Evolutionary conservation across 345 rosid species (phyloP).

Genomic region (Angophora floribunda): DNA sequence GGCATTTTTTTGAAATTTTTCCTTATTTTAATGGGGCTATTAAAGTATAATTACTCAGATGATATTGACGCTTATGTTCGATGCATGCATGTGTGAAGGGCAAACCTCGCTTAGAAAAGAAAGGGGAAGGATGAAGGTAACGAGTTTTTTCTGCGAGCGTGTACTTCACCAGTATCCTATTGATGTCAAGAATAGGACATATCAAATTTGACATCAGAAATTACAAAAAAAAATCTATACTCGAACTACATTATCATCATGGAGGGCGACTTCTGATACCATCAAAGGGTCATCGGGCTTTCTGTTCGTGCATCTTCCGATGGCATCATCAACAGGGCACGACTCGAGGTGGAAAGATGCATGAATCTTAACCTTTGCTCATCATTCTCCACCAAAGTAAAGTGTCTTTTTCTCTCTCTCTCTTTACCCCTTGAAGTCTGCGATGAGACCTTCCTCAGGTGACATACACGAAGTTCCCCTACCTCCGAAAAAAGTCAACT

Average conservation of each 20-base stretch:
- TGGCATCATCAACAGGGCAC: neutral
- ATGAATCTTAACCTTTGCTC: neutral
- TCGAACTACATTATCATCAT: neutral
- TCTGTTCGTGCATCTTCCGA: neutral
- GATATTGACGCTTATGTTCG: too few species aligned
- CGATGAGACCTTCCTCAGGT: neutral
- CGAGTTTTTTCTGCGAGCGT: neutral
- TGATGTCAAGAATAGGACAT: neutral
- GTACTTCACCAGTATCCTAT: neutral
- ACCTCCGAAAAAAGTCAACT: neutral
- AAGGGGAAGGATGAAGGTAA: neutral
- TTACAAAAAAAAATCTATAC: too few species aligned
- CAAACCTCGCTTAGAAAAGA: neutral
- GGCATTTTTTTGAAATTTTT: too few species aligned
- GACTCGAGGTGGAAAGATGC: neutral
- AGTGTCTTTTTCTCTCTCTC: neutral
- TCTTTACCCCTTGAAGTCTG: neutral
- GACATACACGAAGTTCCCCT: neutral
- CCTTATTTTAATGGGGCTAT: too few species aligned
- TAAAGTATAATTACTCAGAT: neutral
- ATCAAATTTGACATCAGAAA: neutral
- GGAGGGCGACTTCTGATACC: neutral
- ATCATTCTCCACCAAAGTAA: neutral
- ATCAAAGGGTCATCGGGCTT: neutral
- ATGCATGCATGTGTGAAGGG: neutral